phyloP scores from a whole-genome alignment of 2,329 filamentous ascomycete species.

The Penicillium sp. region DNA sequence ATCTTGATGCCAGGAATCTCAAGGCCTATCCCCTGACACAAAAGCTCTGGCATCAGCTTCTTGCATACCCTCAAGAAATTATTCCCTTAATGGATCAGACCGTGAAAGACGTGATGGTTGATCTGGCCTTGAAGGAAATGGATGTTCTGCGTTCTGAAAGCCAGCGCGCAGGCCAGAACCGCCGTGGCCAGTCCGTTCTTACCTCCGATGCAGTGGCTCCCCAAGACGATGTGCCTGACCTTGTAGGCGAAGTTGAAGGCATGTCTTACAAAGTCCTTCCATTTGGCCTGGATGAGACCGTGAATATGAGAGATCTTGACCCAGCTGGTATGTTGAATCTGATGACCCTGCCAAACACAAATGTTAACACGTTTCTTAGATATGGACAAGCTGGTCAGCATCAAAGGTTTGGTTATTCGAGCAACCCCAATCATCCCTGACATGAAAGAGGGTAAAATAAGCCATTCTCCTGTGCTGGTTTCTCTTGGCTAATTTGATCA shows the following conservation, averaged over 20 bases:
- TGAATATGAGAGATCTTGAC: slow-evolving; percentile 92
- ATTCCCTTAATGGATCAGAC: slow-evolving; percentile 95
- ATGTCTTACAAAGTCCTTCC: slow-evolving; percentile 83
- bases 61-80: slow-evolving; percentile 93
- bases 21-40: slow-evolving; percentile 89
- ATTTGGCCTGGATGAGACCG: slow-evolving; percentile 80
- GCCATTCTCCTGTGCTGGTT: neutral
- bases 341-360: neutral
- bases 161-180: slow-evolving; percentile 32
- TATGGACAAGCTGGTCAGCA: slow-evolving; percentile 91
- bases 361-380: slow-evolving; percentile 50
- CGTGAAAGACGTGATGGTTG: slow-evolving; percentile 89
- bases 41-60: slow-evolving; percentile 93
- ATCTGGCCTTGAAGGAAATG: slow-evolving; percentile 80
- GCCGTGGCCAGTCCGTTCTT: slow-evolving; percentile 24
- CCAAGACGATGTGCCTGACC: slow-evolving; percentile 61
- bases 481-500: neutral
- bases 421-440: slow-evolving; percentile 96
- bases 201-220: slow-evolving; percentile 21
- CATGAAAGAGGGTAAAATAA: slow-evolving; percentile 77
- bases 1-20: slow-evolving; percentile 84
- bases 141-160: slow-evolving; percentile 63
- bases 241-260: slow-evolving; percentile 73
- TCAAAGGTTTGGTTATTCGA: slow-evolving; percentile 95
- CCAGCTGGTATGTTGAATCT: slow-evolving; percentile 63